A percentile compares a stretch with the other conserved stretches of the same genome.
Conservation (phyloP, 306 rosid species). For the Coriaria nepalensis region DNA sequence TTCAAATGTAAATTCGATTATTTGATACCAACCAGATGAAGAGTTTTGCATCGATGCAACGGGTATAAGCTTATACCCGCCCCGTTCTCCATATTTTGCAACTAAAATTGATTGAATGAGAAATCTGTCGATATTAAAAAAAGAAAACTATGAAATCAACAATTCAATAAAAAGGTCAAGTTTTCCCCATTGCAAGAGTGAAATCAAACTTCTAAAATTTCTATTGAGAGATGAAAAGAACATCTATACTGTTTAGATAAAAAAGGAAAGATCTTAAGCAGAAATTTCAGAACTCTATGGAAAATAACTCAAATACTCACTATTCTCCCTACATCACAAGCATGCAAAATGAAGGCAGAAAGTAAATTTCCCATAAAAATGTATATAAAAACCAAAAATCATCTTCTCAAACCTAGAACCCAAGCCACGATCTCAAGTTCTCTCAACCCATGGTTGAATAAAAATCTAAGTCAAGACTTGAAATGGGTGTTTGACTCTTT, state of each 20-base stretch:
- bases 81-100: conserved; percentile 44
- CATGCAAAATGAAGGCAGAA: no score
- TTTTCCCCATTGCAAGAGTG: no score
- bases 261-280: neutral
- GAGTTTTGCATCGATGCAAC: conserved; percentile 36
- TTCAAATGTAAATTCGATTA: neutral
- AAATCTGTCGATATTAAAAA: neutral
- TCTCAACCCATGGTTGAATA: no score
- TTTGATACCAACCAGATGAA: conserved; percentile 37
- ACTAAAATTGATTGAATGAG: conserved; percentile 2
- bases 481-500: no score
- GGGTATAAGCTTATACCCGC: conserved; percentile 30
- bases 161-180: no score
- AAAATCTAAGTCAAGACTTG: no score
- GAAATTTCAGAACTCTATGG: neutral
- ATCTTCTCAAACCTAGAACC: no score
- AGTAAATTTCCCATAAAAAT: no score
- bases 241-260: neutral
- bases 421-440: no score
- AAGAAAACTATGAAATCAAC: neutral
- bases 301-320: neutral
- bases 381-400: no score
- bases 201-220: neutral
- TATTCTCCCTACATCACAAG: no score
- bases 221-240: neutral